Evolutionary conservation across 1,284 basidiomycete species (phyloP), one percentile per base, ranked within the genome.

Genomic region (Sanguinoderma infundibulare): DNA sequence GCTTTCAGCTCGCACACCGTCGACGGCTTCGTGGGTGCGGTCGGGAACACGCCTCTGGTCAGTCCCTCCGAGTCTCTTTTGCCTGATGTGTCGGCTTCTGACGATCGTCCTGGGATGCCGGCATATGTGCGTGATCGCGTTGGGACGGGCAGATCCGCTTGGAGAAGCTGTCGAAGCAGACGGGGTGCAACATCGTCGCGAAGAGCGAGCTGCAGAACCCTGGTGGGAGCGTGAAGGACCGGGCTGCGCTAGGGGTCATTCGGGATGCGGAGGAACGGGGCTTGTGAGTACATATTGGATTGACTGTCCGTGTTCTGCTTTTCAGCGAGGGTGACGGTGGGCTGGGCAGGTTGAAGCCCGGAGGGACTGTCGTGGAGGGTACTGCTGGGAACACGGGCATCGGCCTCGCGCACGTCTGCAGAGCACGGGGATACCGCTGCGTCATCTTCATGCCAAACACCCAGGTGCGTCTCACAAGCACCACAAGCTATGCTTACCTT

Each of bases 371-470:
- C 60, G 96, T 99, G 12, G 97, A 99, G 78, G 97, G 97, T 2
- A 99, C 97, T 0, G 97, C 97, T 34, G 97, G 97, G n/a, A 99
- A 99, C 80, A 99, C 97, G 6, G 97, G 96, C 55, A 98, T 98
- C 65, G 96, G 96, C 50, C 85, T 98, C 36, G 96, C 96, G 5
- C 96, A 96, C 73, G 94, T 98, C 57, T 98, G 97, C 78, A 83
- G 97, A 70, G 87, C 94, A 28, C 88, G 86, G 68, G 96, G 98
- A 3, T 99, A 99, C 83, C 92, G 90, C 75, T 98, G 97, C 73
- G 96, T 99, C n/a, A 99, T 99, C 73, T 99, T 95, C 85, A 98
- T 99, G 97, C 97, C 97, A 53, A 86, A 98, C 77, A 95, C 91
- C 1, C 96, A 98, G 84, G 92, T 90, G 63, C 28, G 78, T 47